Evolutionary conservation across 176 grass and related monocot genomes (phyloP), one percentile per base, ranked within the genome.

Genomic region (Otatea glauca): DNA sequence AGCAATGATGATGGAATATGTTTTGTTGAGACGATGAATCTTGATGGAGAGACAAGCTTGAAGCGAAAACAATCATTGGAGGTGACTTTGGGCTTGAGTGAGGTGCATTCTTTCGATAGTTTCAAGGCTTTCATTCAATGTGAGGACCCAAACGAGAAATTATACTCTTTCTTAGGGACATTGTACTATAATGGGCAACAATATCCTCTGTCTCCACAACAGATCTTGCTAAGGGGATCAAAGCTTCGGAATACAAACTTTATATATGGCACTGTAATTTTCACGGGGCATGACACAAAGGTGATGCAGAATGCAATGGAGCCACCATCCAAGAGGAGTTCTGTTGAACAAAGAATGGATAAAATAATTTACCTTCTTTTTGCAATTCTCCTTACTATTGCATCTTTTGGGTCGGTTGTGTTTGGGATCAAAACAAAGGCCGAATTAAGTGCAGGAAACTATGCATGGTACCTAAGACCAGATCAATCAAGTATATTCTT

Each of bases 1-100:
- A 90, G 89, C 75, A 86, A 88, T 80, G 92, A 91, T 4, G 85
- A 94, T 78, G 95, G 89, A 85, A 88, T 97, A 48, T 97, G 95
- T 67, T 97, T 94, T 86, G 95, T 97, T 51, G 95, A 97, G 89
- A 97, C 95, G 2, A 94, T 94, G 95, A 94, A 97, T 79, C 90
- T 97, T 81, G 95, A 97, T 79, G 95, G 95, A 43, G 95, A 97
- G 84, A 97, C 95, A 76, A 97, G 93, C 78, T 88, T 97, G 83
- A 97, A 94, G 81, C 44, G 92, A 75, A 97, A 97, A 60, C 91
- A 97, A 75, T 81, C 92, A 18, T 79, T 90, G 75, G 95, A 94
- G 27, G 81, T 86, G 45, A 93, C 95, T 66, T 65, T 44, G 43
- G 68, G 65, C 79, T 83, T 89, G 53, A 89, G 86, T 42, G 87